Base-by-base conservation (phyloP, 23 red algal species). In the Agarophyton chilense region DNA sequence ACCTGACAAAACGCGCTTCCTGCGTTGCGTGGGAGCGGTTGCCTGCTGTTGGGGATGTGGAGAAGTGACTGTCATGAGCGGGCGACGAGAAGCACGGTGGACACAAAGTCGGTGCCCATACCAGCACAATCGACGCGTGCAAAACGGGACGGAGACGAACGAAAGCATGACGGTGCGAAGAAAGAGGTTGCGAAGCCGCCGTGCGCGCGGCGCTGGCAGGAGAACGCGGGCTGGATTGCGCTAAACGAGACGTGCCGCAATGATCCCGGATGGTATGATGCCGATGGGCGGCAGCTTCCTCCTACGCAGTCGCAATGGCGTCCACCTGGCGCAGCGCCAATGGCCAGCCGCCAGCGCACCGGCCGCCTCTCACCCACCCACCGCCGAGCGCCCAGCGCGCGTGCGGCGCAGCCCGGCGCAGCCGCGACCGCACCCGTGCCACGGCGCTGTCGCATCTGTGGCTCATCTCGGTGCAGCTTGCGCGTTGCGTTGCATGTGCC, bases 1-100 rank as follows among this genome's bases (percentile, higher is more conserved):
- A 86, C 97, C 97, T 12, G 97, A 99, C 4, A 99, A 39, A 6
- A 99, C 87, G 81, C 97, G 84, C 88, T 82, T 56, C 76, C 58
- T 80, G n/a, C 76, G 52, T 36, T 80, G 14, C 24, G 76, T 80
- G 29, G 76, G 8, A 10, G 43, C 25, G 22, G 38, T 40, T 42
- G 79, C 44, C 19, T 79, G 77, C 21, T 80, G 54, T 41, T 80
- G 51, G 17, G 39, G 64, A 4, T 70, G 82, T 3, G 62, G 82
- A 7, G 82, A 72, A 17, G 60, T 58, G 18, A 65, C 42, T 5
- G 62, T 68, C 82, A 72, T 72, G 43, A 80, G 26, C 77, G 54
- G 77, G 21, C 43, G 16, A 22, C 44, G 77, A 1, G 68, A 25
- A 11, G 68, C 21, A 0, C 68, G 43, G 6, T 38, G 38, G 10